Evolutionary conservation across 2,329 filamentous ascomycete genomes (phyloP), one percentile per base, ranked within the genome.

Genomic region (Claviceps humidiphila): DNA sequence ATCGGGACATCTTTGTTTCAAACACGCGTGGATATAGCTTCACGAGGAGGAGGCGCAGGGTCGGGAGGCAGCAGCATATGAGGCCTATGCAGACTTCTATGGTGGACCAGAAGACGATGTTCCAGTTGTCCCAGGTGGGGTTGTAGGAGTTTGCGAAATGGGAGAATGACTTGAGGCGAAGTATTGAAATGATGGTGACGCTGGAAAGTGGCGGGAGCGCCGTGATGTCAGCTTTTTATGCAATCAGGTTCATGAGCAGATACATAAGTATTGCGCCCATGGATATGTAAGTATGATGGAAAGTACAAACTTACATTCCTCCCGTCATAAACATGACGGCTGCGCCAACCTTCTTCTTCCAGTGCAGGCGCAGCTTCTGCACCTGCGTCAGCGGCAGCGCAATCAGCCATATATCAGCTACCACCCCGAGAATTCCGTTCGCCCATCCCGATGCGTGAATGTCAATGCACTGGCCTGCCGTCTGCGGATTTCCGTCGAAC

Each of bases 401-500:
- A 41, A 77, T 63, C 54, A 77, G 70, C 63, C 68, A 69, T 5
- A 74, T 2, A 55, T 78, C 74, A 37, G 73, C 60, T 0, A 59
- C 59, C 45, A 78, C 75, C 48, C 70, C 71, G 47, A 74, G 66
- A 11, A 58, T 67, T 0, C 74, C 74, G 38, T 72, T 71, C n/a
- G 69, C 64, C 71, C 73, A 78, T 3, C 62, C 68, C 6, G 74
- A 63, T 1, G 63, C 60, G 54, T 73, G 74, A 53, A 71, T 61
- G 51, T 74, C 66, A 38, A 74, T 61, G 57, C 76, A 79, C 2
- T 55, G 60, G 0, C 75, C 75, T 0, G 38, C 66, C 62, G 51
- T 68, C 60, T 2, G 64, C 66, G 42, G 72, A 67, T 73, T 74
- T 77, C 11, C 60, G 17, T 22, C 26, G 26, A 3, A 44, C 39